A percentile compares a stretch with the other conserved stretches of the same genome.
Evolutionary conservation across 805 yeast genomes (phyloP).

Genomic region (Candida sphagnicola): DNA sequence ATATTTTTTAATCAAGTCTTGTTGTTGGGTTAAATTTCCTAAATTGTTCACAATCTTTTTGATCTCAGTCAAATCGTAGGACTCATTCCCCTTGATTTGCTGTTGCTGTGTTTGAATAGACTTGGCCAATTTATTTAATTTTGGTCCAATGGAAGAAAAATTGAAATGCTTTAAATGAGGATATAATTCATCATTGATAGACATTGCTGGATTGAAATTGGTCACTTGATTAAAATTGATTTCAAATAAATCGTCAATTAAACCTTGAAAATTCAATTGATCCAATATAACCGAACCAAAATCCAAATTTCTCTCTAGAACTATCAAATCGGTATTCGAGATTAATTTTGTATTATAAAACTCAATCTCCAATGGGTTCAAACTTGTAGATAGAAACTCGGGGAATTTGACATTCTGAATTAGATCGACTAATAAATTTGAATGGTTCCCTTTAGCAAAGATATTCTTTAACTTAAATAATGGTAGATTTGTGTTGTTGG

Average conservation of each 20-base stretch:
- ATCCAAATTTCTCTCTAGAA: conserved; percentile 78
- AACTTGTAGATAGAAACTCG: conserved; percentile 31
- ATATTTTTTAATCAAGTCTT: conserved; percentile 66
- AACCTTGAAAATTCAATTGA: conserved; percentile 79
- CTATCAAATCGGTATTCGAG: conserved; percentile 64
- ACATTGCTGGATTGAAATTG: conserved; percentile 6
- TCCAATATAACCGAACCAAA: conserved; percentile 64
- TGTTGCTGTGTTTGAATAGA: conserved; percentile 46
- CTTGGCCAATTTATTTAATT: conserved; percentile 67
- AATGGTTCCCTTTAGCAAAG: conserved; percentile 56
- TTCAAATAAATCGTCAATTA: conserved; percentile 68
- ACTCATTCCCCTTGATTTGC: conserved; percentile 40
- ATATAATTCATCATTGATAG: conserved; percentile 12
- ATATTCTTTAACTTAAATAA: conserved; percentile 49
- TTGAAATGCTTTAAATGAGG: conserved; percentile 56
- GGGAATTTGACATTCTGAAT: conserved; percentile 32
- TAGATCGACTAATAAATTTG: conserved; percentile 44
- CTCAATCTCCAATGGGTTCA: conserved; percentile 34
- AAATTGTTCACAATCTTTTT: conserved; percentile 68
- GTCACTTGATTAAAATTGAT: conserved; percentile 38
- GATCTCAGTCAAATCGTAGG: conserved; percentile 42
- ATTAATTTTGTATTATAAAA: conserved; percentile 32
- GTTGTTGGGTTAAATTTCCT: conserved; percentile 61
- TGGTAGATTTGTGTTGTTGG: conserved; percentile 10
- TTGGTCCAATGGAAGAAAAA: conserved; percentile 75